phyloP scores from a whole-genome alignment of 108 stramenopile species.

The Chaetoceros tenuissimus region DNA sequence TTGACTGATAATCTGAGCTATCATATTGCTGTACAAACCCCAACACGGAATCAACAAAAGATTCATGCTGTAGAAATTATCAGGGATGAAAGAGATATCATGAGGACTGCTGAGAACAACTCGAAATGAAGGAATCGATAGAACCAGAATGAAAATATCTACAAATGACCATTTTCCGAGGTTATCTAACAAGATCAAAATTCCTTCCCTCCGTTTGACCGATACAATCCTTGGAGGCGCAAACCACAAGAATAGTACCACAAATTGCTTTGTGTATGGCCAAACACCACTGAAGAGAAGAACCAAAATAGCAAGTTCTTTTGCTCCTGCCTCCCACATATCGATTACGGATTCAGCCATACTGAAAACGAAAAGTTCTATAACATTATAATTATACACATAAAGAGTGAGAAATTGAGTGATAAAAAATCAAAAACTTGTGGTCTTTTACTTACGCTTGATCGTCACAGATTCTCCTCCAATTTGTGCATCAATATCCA shows the following conservation, averaged over 20 bases:
- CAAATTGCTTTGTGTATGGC: slow-evolving; percentile 75
- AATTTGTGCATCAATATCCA: slow-evolving; percentile 44
- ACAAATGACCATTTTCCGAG: slow-evolving; percentile 85
- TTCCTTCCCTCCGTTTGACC: slow-evolving; percentile 38
- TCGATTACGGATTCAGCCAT: slow-evolving; percentile 64
- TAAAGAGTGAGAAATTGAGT: no score
- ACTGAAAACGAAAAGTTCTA: slow-evolving; percentile 49
- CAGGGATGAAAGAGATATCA: slow-evolving; percentile 26
- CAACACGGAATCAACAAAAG: slow-evolving; percentile 4
- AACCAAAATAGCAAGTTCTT: slow-evolving; percentile 53
- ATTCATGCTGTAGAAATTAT: slow-evolving; percentile 34
- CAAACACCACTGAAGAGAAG: slow-evolving; percentile 68
- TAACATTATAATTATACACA: no score
- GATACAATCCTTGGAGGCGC: slow-evolving; percentile 35
- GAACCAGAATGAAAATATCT: slow-evolving; percentile 74
- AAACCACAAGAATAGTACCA: slow-evolving; percentile 62
- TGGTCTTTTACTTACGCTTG: no score
- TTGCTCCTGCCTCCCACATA: slow-evolving; percentile 42
- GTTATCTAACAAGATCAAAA: slow-evolving; percentile 62
- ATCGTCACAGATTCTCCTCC: slow-evolving; percentile 40
- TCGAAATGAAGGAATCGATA: slow-evolving; percentile 82
- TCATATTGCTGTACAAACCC: slow-evolving; percentile 10
- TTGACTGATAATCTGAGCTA: slow-evolving; percentile 4
- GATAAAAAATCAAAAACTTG: no score
- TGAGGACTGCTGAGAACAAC: slow-evolving; percentile 61